phyloP scores from a whole-genome alignment of 345 rosid genomes.

The Gossypium raimondii region DNA sequence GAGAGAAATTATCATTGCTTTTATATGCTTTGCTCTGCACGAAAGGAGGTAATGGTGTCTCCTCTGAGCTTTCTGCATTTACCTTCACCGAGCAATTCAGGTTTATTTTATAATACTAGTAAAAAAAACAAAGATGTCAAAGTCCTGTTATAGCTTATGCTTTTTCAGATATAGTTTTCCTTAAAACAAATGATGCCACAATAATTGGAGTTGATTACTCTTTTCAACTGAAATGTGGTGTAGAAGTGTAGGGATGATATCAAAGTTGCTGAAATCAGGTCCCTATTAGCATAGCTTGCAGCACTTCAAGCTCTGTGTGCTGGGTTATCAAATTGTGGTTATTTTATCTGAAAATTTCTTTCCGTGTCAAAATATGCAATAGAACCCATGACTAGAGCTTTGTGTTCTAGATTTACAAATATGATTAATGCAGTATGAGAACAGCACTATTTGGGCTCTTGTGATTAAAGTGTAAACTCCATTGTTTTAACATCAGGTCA shows the following conservation, averaged over 20 bases:
- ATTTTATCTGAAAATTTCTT: background rate
- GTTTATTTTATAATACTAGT: background rate
- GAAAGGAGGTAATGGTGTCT: slow-evolving; percentile 49
- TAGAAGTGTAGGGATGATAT: background rate
- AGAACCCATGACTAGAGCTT: background rate
- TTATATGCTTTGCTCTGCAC: slow-evolving; percentile 98
- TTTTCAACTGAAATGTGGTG: background rate
- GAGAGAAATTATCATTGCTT: slow-evolving; percentile 99
- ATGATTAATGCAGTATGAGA: background rate
- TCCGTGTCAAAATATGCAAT: background rate
- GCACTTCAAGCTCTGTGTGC: background rate
- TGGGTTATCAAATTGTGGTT: background rate
- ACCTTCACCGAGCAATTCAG: background rate
- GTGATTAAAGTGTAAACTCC: background rate
- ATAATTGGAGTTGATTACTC: background rate
- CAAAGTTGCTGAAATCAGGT: background rate
- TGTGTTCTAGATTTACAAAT: background rate
- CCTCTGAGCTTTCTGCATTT: slow-evolving; percentile 7
- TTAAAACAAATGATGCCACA: background rate
- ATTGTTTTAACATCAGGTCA: background rate
- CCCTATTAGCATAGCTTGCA: background rate
- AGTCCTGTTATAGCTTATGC: background rate
- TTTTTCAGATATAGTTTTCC: background rate
- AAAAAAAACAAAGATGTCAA: background rate
- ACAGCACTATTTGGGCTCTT: background rate